Conservation (phyloP, 176 grass and related monocot genomes). For the Oryza punctata region DNA sequence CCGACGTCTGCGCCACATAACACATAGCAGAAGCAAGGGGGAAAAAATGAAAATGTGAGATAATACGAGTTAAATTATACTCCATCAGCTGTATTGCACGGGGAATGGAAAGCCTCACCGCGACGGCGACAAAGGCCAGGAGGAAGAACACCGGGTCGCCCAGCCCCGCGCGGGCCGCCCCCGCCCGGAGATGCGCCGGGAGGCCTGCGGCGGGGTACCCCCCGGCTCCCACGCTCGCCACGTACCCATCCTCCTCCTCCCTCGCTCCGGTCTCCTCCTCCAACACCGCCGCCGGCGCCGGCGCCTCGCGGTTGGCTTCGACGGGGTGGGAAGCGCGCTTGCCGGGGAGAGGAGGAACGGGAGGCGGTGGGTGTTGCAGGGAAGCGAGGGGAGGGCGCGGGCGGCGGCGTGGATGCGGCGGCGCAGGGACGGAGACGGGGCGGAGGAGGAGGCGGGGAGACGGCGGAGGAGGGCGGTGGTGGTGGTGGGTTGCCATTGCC, state of each 20-base stretch:
- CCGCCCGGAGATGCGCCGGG: slow-evolving; percentile 8
- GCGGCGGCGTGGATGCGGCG: background rate
- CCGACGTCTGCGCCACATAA: slow-evolving; percentile 52
- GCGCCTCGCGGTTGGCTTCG: slow-evolving; percentile 12
- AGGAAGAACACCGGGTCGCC: slow-evolving; percentile 72
- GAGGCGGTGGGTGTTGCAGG: background rate
- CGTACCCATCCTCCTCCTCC: background rate
- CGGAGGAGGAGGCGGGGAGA: background rate
- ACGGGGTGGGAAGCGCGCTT: background rate
- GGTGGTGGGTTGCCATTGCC: slow-evolving; percentile 7
- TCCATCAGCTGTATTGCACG: background rate
- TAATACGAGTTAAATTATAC: background rate
- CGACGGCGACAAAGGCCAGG: slow-evolving; percentile 54
- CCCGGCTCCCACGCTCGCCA: slow-evolving; percentile 48
- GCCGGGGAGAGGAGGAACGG: background rate
- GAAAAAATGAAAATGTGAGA: background rate
- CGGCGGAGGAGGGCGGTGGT: slow-evolving; percentile 30
- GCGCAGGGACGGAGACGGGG: slow-evolving; percentile 3
- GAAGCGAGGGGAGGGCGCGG: background rate
- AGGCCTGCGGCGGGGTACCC: background rate
- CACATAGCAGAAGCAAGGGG: background rate
- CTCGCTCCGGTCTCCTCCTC: background rate
- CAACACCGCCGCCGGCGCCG: background rate
- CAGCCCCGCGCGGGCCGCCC: slow-evolving; percentile 41
- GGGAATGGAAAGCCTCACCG: slow-evolving; percentile 31